Percentiles rank a stretch among this genome's conserved stretches.
These are phyloP conservation scores for Pseudogymnoascus verrucosus DNA, from an alignment of 2,329 filamentous ascomycete species.

Conservation along the genomic window DNA sequence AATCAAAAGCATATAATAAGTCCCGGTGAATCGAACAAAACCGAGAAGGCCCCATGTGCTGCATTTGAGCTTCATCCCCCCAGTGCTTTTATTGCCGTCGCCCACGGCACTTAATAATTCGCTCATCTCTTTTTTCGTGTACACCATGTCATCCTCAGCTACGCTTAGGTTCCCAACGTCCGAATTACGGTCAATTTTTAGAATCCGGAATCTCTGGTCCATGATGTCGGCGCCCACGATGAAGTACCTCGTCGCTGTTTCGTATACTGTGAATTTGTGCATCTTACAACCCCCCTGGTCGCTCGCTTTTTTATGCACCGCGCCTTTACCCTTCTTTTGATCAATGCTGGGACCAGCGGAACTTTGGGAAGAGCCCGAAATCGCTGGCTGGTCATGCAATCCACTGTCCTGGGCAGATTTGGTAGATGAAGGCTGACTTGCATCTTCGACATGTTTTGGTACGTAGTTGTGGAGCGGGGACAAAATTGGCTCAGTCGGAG, in stretches of 20 bases:
- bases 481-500: not conserved
- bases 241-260: slow-evolving; percentile 89
- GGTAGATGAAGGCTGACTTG: not conserved
- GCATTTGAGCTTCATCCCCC: slow-evolving; percentile 81
- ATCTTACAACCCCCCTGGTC: slow-evolving; percentile 52
- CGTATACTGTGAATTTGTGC: slow-evolving; percentile 97
- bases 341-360: slow-evolving; percentile 35
- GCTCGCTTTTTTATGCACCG: slow-evolving; percentile 26
- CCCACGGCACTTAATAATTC: slow-evolving; percentile 90
- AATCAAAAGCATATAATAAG: slow-evolving; percentile 95
- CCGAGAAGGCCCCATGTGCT: slow-evolving; percentile 90
- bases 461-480: not conserved
- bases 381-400: not conserved
- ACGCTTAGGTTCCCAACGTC: slow-evolving; percentile 73
- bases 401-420: not conserved
- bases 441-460: not conserved
- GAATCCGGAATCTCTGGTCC: slow-evolving; percentile 78
- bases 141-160: slow-evolving; percentile 90
- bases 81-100: slow-evolving; percentile 84
- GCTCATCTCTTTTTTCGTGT: slow-evolving; percentile 86
- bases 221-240: slow-evolving; percentile 88
- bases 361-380: not conserved
- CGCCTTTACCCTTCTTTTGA: slow-evolving; percentile 24
- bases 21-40: slow-evolving; percentile 91
- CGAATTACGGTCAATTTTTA: slow-evolving; percentile 89